These are phyloP conservation scores for Pythium sp. DNA, from an alignment of 352 stramenopile species.

Conservation along the genomic window DNA sequence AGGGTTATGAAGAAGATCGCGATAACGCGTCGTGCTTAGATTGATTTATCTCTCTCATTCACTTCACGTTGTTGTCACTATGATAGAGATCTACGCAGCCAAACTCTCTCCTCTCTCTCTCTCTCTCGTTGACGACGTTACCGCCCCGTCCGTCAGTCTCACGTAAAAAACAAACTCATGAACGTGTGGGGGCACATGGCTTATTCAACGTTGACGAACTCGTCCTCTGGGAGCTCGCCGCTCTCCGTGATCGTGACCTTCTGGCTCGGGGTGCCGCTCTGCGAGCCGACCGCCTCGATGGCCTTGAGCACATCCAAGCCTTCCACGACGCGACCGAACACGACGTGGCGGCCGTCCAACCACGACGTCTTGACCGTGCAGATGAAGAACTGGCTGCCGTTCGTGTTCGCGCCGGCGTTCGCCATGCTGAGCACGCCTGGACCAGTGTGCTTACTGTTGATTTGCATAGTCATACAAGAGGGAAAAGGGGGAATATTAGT, in stretches of 20 bases:
- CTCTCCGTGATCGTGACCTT: slow-evolving; percentile 93
- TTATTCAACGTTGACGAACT: slow-evolving; percentile 50
- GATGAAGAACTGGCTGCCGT: slow-evolving; percentile 99
- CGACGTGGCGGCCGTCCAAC: slow-evolving; percentile 85
- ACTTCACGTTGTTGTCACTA: neutral
- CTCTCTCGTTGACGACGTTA: neutral
- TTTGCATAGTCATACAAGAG: neutral
- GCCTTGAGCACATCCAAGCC: slow-evolving; percentile 96
- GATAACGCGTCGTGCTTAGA: neutral
- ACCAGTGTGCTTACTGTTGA: slow-evolving; percentile 59
- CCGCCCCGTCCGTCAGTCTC: neutral
- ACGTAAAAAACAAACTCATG: neutral
- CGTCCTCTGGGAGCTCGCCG: slow-evolving; percentile 82
- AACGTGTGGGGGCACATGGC: neutral
- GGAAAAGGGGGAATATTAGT: neutral
- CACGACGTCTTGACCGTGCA: slow-evolving; percentile 90
- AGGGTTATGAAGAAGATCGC: neutral
- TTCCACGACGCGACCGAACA: slow-evolving; percentile 94
- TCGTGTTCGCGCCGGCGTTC: slow-evolving; percentile 86
- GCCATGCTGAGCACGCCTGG: slow-evolving; percentile 79
- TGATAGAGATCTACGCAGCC: neutral
- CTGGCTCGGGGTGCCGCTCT: slow-evolving; percentile 83
- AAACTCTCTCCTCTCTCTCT: neutral
- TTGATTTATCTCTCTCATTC: neutral
- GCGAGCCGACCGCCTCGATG: slow-evolving; percentile 93